Conservation (phyloP, 2,329 filamentous ascomycete species). For the Capronia americana region DNA sequence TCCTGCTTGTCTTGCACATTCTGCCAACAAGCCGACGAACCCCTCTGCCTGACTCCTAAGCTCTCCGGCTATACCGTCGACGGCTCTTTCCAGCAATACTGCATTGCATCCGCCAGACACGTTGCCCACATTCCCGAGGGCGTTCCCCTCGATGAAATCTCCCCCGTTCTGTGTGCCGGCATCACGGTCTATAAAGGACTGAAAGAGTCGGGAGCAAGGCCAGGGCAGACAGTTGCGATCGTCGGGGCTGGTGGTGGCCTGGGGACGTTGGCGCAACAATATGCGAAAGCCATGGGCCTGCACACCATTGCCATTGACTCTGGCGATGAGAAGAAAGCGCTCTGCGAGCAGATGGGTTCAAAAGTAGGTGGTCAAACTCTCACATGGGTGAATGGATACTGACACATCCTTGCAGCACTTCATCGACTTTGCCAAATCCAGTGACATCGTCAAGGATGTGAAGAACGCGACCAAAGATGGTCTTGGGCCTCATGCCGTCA, state of each 20-base stretch:
- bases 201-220: conserved; percentile 77
- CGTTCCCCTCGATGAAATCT: conserved; percentile 74
- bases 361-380: conserved; percentile 43
- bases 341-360: conserved; percentile 72
- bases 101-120: conserved; percentile 83
- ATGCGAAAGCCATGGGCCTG: conserved; percentile 89
- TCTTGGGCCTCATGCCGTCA: conserved; percentile 82
- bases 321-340: conserved; percentile 77
- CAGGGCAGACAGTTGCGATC: conserved; percentile 81
- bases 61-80: conserved; percentile 93
- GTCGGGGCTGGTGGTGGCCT: conserved; percentile 87
- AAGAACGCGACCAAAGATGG: conserved; percentile 80
- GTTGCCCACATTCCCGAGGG: conserved; percentile 82
- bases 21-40: conserved; percentile 81
- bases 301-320: conserved; percentile 80
- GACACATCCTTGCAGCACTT: conserved; percentile 56
- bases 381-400: conserved; percentile 18
- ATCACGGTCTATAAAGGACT: conserved; percentile 91
- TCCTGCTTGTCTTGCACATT: conserved; percentile 83
- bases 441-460: conserved; percentile 83
- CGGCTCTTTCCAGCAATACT: conserved; percentile 90
- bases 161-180: conserved; percentile 82
- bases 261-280: conserved; percentile 80
- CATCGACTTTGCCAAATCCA: conserved; percentile 78
- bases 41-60: conserved; percentile 75